phyloP scores from a whole-genome alignment of 306 rosid species.

The Prunus salicina region DNA sequence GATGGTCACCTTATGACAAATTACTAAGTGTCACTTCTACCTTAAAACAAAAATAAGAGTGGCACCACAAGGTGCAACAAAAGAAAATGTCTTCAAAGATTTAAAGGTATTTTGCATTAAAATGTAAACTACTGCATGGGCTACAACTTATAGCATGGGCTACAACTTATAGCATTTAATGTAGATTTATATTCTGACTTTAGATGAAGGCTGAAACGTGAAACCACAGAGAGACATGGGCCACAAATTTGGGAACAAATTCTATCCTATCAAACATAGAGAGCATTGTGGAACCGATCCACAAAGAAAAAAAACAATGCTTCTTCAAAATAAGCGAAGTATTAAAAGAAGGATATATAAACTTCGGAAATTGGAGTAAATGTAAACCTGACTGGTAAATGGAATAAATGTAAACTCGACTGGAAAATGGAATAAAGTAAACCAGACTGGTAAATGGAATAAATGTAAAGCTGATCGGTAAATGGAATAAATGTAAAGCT shows the following conservation, averaged over 20 bases:
- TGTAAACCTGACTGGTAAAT: constrained; percentile 4
- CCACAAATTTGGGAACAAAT: constrained; percentile 10
- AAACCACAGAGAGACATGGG: constrained; percentile 2
- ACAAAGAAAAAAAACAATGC: constrained; percentile 8
- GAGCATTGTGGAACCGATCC: constrained; percentile 19
- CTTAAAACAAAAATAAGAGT: background rate
- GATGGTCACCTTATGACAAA: background rate
- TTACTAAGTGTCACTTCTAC: background rate
- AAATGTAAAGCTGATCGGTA: constrained; percentile 22
- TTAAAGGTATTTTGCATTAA: background rate
- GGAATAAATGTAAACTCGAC: constrained; percentile 13
- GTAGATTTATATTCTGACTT: background rate
- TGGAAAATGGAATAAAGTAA: constrained; percentile 14
- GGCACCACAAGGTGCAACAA: background rate
- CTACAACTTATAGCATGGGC: background rate
- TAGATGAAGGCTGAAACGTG: background rate
- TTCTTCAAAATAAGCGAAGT: constrained; percentile 9
- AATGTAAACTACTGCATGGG: background rate
- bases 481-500: constrained; percentile 17
- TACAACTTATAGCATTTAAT: background rate
- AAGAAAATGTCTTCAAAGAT: background rate
- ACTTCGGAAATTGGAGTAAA: background rate
- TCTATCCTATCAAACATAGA: constrained; percentile 10
- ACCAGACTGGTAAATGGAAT: constrained; percentile 11
- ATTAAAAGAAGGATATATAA: constrained; percentile 10